Conservation (phyloP, 164 flowering plant species). For the Vitis labrusca region DNA sequence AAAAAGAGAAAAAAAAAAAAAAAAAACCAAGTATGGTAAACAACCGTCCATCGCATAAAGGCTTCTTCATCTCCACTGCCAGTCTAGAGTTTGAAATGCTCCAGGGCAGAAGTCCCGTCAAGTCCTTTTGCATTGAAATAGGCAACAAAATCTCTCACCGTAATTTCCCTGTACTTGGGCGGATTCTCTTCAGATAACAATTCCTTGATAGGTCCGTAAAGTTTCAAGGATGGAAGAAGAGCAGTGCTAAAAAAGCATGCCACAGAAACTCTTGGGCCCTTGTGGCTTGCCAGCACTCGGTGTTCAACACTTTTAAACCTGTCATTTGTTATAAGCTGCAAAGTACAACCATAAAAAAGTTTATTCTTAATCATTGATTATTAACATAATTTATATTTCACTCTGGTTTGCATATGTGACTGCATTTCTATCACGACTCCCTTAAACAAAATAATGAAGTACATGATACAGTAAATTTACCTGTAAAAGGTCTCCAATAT, state of each 20-base stretch:
- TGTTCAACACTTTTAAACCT: slow-evolving; percentile 29
- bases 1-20: too few species aligned
- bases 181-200: slow-evolving; percentile 30
- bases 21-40: too few species aligned
- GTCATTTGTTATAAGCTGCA: slow-evolving; percentile 25
- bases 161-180: slow-evolving; percentile 14
- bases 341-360: not conserved
- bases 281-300: slow-evolving; percentile 18
- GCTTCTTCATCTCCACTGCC: too few species aligned
- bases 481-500: slow-evolving; percentile 27
- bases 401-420: too few species aligned
- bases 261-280: slow-evolving; percentile 31
- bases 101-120: slow-evolving; percentile 22
- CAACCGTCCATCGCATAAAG: too few species aligned
- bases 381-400: not conserved
- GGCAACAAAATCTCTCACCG: slow-evolving; percentile 10
- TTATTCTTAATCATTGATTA: too few species aligned
- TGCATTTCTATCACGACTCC: too few species aligned
- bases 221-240: not conserved
- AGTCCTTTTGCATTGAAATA: slow-evolving; percentile 20
- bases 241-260: slow-evolving; percentile 21
- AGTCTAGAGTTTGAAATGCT: slow-evolving; percentile 9
- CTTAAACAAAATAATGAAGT: not conserved
- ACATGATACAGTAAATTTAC: slow-evolving; percentile 16
- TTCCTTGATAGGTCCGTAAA: slow-evolving; percentile 31